Percentiles rank a stretch among this genome's conserved stretches.
phyloP scores from a whole-genome alignment of 2,329 filamentous ascomycete species.

The Ophiostoma angusticollis region DNA sequence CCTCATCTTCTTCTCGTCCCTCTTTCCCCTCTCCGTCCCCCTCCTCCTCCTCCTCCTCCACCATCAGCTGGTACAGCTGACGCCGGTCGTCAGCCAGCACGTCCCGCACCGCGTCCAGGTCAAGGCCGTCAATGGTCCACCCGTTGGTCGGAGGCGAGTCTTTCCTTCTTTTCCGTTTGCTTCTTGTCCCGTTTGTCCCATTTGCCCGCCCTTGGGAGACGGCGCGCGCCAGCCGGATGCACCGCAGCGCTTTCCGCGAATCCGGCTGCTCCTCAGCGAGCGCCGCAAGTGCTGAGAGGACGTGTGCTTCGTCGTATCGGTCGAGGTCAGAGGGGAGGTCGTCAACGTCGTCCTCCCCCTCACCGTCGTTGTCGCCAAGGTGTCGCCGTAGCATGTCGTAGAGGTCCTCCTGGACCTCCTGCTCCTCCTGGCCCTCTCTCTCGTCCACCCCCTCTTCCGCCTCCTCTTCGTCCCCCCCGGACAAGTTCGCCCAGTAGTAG shows the following conservation, averaged over 20 bases:
- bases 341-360: background rate
- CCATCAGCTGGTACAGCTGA: background rate
- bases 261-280: conserved; percentile 1
- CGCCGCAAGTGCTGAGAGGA: conserved; percentile 5
- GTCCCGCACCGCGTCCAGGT: conserved; percentile 8
- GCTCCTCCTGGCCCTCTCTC: background rate
- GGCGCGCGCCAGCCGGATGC: conserved; percentile 17
- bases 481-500: conserved; percentile 62
- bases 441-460: conserved; percentile 6
- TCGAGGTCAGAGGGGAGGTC: background rate
- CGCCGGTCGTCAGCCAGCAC: conserved; percentile 6
- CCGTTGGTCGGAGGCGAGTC: background rate
- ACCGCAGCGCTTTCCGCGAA: conserved; percentile 20
- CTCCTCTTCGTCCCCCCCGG: conserved; percentile 1
- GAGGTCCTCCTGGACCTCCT: background rate
- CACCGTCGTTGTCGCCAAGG: background rate
- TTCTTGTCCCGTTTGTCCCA: background rate
- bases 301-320: conserved; percentile 12
- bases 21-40: conserved; percentile 10
- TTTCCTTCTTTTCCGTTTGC: background rate
- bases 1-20: conserved; percentile 17
- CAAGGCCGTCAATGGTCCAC: conserved; percentile 8
- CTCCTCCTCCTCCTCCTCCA: conserved; percentile 4
- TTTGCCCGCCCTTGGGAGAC: conserved; percentile 11
- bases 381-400: background rate